Evolutionary conservation across 2,329 filamentous ascomycete genomes (phyloP).

Genomic region (Aspergillus oerlinghausenensis): DNA sequence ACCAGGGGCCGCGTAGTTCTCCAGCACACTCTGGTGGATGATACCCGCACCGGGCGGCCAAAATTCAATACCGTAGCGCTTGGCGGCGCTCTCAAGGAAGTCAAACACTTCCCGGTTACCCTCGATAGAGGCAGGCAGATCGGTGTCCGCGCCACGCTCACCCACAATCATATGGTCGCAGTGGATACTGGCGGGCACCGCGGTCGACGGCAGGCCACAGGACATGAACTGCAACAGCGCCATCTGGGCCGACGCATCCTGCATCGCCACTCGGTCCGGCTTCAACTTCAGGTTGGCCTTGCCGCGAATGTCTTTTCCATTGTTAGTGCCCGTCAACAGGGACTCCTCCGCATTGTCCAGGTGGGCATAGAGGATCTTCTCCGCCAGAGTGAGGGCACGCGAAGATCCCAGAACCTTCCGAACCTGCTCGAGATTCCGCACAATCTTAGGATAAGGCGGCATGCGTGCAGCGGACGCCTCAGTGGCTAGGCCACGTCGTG

Average conservation of each 20-base stretch:
- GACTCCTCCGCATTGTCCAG: slow-evolving; percentile 85
- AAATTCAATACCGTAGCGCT: slow-evolving; percentile 91
- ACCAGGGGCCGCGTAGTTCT: slow-evolving; percentile 96
- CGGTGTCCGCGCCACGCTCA: slow-evolving; percentile 79
- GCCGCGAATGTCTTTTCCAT: slow-evolving; percentile 78
- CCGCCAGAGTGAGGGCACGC: slow-evolving; percentile 73
- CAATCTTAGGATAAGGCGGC: slow-evolving; percentile 78
- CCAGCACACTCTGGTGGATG: slow-evolving; percentile 94
- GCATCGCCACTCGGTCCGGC: slow-evolving; percentile 96
- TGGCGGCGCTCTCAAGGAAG: slow-evolving; percentile 87
- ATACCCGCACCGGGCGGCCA: slow-evolving; percentile 93
- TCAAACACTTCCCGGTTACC: slow-evolving; percentile 97
- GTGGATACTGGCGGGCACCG: slow-evolving; percentile 94
- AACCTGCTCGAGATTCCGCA: slow-evolving; percentile 72
- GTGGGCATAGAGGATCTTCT: slow-evolving; percentile 98
- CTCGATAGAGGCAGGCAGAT: slow-evolving; percentile 78
- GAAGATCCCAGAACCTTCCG: slow-evolving; percentile 63
- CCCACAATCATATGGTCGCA: slow-evolving; percentile 99
- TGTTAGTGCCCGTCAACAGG: slow-evolving; percentile 73
- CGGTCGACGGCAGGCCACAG: slow-evolving; percentile 81
- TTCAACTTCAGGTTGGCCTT: slow-evolving; percentile 93
- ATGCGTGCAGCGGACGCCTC: slow-evolving; percentile 49
- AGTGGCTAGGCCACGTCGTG: slow-evolving; percentile 34
- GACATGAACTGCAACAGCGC: slow-evolving; percentile 98
- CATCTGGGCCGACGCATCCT: slow-evolving; percentile 98